A percentile compares a stretch with the other conserved stretches of the same genome.
phyloP scores from a whole-genome alignment of 495 filamentous ascomycete genomes.

The Xylaria bambusicola region DNA sequence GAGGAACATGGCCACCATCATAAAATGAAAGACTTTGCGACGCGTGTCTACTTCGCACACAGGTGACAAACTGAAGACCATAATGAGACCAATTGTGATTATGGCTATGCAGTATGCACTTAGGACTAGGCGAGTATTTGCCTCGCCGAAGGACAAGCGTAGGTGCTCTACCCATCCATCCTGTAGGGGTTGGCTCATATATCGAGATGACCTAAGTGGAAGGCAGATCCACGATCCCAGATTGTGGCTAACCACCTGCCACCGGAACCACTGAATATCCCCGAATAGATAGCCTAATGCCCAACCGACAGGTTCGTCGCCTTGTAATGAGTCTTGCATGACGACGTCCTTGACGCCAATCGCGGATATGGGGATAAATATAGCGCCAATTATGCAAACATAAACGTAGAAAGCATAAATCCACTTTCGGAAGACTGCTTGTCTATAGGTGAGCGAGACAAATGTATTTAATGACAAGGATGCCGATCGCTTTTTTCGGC shows the following conservation, averaged over 20 bases:
- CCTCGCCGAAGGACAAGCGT: slow-evolving; percentile 60
- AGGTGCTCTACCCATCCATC: slow-evolving; percentile 10
- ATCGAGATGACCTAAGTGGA: slow-evolving; percentile 49
- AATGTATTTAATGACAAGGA: slow-evolving; percentile 70
- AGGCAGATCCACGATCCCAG: slow-evolving; percentile 77
- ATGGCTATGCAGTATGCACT: slow-evolving; percentile 70
- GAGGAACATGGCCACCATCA: slow-evolving; percentile 94
- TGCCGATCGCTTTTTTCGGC: slow-evolving; percentile 66
- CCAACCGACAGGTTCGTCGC: slow-evolving; percentile 87
- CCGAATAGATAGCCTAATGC: slow-evolving; percentile 87
- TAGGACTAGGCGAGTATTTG: slow-evolving; percentile 80
- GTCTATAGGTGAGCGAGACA: slow-evolving; percentile 74
- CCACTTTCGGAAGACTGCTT: slow-evolving; percentile 78
- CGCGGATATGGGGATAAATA: slow-evolving; percentile 50
- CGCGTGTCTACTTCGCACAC: slow-evolving; percentile 87
- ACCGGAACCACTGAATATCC: slow-evolving; percentile 67
- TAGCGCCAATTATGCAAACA: slow-evolving; percentile 58
- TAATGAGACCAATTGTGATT: slow-evolving; percentile 66
- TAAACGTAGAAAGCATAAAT: slow-evolving; percentile 81
- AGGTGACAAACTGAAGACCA: slow-evolving; percentile 71
- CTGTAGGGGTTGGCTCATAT: not conserved
- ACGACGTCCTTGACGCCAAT: slow-evolving; percentile 70
- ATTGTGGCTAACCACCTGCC: slow-evolving; percentile 63
- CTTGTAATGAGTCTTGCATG: slow-evolving; percentile 61
- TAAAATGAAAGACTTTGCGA: slow-evolving; percentile 98